These are phyloP conservation scores for Rhizopogon rudus DNA, from an alignment of 768 basidiomycete species.

Conservation along the genomic window DNA sequence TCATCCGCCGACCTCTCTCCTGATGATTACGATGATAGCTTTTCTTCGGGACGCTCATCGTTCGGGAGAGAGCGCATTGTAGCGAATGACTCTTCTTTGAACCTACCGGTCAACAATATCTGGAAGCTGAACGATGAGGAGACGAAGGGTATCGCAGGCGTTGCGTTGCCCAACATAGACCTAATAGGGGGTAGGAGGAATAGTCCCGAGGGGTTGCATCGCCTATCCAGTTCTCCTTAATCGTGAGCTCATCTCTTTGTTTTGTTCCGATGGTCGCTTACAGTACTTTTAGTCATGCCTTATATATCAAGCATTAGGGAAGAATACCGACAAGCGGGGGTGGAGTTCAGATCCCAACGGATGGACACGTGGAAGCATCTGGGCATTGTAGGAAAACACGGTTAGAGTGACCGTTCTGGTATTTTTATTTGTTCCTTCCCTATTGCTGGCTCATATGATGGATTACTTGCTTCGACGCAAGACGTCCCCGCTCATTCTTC, in stretches of 20 bases:
- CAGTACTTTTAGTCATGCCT: not conserved
- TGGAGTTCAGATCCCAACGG: not conserved
- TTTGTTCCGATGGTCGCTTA: not conserved
- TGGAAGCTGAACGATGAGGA: constrained; percentile 75
- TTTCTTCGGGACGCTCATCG: constrained; percentile 21
- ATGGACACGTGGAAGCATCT: constrained; percentile 4
- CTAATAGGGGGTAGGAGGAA: constrained; percentile 34
- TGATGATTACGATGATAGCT: constrained; percentile 46
- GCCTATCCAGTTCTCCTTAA: constrained; percentile 13
- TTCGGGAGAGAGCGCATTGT: constrained; percentile 22
- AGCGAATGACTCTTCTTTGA: constrained; percentile 22
- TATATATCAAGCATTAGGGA: not conserved
- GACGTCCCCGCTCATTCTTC: not conserved
- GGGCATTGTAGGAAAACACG: constrained; percentile 15
- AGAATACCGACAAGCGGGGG: not conserved
- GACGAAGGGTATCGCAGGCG: constrained; percentile 47
- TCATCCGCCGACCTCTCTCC: constrained; percentile 63
- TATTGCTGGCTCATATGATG: constrained; percentile 19
- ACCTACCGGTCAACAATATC: constrained; percentile 45
- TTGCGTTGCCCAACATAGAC: constrained; percentile 41
- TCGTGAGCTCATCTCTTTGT: constrained; percentile 6
- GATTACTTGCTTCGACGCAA: constrained; percentile 25
- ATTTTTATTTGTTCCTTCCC: constrained; percentile 23
- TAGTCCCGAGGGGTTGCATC: constrained; percentile 33
- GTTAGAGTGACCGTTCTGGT: constrained; percentile 16